Percentiles rank a stretch among this genome's conserved stretches.
Conservation (phyloP, 2,329 filamentous ascomycete genomes). For the Calonectria hawksworthii region DNA sequence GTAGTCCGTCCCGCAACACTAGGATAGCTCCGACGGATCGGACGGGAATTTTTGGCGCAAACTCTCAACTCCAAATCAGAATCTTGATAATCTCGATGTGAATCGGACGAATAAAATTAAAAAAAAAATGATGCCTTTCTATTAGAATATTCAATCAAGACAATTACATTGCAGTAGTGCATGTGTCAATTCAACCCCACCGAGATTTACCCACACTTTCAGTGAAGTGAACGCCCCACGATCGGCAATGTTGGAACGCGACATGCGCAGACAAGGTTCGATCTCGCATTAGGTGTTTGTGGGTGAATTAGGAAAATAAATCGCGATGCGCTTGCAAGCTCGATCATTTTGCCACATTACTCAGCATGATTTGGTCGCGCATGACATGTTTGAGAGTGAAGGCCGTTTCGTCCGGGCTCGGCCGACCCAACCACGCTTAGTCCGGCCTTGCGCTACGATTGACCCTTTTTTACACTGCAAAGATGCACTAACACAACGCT, state of each 20-base stretch:
- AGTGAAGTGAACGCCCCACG: background rate
- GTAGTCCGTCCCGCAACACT: background rate
- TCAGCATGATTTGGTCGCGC: background rate
- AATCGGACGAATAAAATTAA: no score
- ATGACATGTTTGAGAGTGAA: background rate
- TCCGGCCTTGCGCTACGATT: background rate
- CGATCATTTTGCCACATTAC: background rate
- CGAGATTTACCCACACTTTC: no score
- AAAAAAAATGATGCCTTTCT: no score
- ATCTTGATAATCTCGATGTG: no score
- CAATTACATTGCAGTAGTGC: no score
- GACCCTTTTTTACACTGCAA: background rate
- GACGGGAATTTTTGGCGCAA: background rate
- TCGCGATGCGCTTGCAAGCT: background rate
- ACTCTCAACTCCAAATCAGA: background rate
- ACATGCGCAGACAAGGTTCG: no score
- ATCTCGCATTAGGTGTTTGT: no score
- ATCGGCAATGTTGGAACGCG: background rate
- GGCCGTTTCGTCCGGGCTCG: background rate
- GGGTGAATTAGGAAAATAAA: no score
- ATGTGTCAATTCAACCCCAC: no score
- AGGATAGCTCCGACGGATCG: background rate
- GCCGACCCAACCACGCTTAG: background rate
- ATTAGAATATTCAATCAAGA: no score
- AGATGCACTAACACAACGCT: background rate